phyloP scores from a whole-genome alignment of 768 basidiomycete species.

The Macrolepiota albuminosa region DNA sequence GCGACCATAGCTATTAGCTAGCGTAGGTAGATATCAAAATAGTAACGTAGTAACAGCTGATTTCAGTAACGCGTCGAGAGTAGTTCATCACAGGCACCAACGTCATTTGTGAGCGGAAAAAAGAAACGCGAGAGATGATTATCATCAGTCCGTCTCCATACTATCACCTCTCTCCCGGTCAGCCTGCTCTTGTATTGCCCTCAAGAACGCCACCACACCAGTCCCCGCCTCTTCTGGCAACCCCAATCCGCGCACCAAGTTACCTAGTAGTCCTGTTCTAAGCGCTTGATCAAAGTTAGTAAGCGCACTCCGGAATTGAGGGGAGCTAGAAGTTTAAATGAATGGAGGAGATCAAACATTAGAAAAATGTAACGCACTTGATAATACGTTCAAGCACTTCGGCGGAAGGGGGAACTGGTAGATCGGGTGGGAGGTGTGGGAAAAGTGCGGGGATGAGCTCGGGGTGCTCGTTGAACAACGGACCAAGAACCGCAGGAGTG shows the following conservation, averaged over 20 bases:
- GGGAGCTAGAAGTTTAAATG: conserved; percentile 38
- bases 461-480: conserved; percentile 68
- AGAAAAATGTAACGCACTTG: conserved; percentile 29
- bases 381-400: conserved; percentile 73
- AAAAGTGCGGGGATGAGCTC: conserved; percentile 65
- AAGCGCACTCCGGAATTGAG: conserved; percentile 80
- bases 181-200: conserved; percentile 75
- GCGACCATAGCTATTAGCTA: too few relatives aligned
- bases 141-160: conserved; percentile 76
- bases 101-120: not conserved
- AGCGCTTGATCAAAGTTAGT: conserved; percentile 81
- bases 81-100: not conserved
- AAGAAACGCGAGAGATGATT: not conserved
- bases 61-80: not conserved
- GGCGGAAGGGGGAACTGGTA: conserved; percentile 61
- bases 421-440: conserved; percentile 78
- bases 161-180: conserved; percentile 38
- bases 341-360: not conserved
- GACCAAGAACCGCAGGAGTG: conserved; percentile 65
- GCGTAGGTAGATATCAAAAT: too few relatives aligned
- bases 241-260: conserved; percentile 72
- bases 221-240: conserved; percentile 82
- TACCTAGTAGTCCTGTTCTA: conserved; percentile 72
- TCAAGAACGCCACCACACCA: conserved; percentile 73
- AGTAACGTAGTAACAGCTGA: not conserved